Evolutionary conservation across 768 basidiomycete species (phyloP), one percentile per base, ranked within the genome.

Genomic region (Suillus subluteus): DNA sequence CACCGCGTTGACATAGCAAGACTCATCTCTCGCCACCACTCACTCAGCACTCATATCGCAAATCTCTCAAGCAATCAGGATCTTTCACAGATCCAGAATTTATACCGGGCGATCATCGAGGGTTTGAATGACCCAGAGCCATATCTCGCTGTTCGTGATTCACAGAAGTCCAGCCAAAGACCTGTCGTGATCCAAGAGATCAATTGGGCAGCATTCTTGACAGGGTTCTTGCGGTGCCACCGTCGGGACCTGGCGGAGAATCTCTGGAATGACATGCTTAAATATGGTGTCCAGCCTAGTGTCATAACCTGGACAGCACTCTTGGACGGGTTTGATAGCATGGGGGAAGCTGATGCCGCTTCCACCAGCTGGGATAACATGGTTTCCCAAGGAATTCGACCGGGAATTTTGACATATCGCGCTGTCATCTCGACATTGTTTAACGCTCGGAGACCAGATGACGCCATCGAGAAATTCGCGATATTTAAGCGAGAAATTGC

Each of bases 251-350:
- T 89, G 26, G 92, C 88, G 4, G 84, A 83, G 54, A 77, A 79
- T 30, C 73, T 94, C 6, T 94, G 94, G 94, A 80, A 84, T 43
- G 91, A 93, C 73, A 84, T 92, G 79, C 63, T 79, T 21, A 70
- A 75, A 44, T 77, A 83, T 26, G 83, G 82, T 1, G 74, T 90
- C 44, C 75, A 66, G 44, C 88, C 88, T n/a, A 83, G 83, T 2
- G 76, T 85, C 11, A 78, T 82, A 35, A 84, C 87, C 59, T 95
- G 94, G 93, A 92, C 86, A 12, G 86, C 88, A 18, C 82, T 94
- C 54, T 79, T 96, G 44, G 85, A 88, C 58, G 86, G 87, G 9
- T 89, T 90, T 69, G 84, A 82, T 40, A 78, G 83, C 58, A 78
- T 83, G 44, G 82, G 84, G 26, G 81, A 85, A 62, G 75, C 83